A percentile compares a stretch with the other conserved stretches of the same genome.
Evolutionary conservation across 306 rosid genomes (phyloP).

Genomic region (Erythrophleum fordii): DNA sequence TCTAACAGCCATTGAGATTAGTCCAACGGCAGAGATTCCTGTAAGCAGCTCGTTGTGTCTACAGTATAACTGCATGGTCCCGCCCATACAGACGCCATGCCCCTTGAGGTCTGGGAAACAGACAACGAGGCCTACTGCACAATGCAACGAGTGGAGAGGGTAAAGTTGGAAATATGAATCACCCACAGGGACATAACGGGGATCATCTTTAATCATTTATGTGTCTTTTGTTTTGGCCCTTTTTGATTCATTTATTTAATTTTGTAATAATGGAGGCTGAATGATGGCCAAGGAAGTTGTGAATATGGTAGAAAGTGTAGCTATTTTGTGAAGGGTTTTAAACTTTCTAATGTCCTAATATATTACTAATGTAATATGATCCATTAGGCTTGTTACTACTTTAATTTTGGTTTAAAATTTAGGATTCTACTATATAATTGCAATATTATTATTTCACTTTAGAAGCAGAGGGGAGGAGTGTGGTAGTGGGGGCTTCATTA

Average conservation of each 20-base stretch:
- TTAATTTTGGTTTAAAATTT: neutral
- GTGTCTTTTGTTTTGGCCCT: neutral
- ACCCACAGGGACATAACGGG: constrained; percentile 33
- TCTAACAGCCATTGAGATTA: constrained; percentile 82
- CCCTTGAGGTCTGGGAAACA: constrained; percentile 77
- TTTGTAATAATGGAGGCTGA: neutral
- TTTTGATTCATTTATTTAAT: constrained; percentile 35
- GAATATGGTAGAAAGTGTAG: constrained; percentile 36
- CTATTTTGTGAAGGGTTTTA: neutral
- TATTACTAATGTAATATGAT: constrained; percentile 3
- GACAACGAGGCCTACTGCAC: constrained; percentile 70
- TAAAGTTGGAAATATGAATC: constrained; percentile 31
- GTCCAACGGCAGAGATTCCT: constrained; percentile 94
- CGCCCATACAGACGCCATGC: constrained; percentile 83
- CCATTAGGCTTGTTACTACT: neutral
- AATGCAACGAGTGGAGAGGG: constrained; percentile 78
- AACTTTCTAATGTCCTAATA: neutral
- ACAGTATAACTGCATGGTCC: constrained; percentile 98
- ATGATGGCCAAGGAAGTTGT: constrained; percentile 34
- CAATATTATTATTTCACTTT: neutral
- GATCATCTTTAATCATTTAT: neutral
- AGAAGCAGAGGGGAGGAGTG: neutral
- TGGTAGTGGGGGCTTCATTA: neutral
- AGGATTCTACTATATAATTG: neutral
- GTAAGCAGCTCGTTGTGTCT: constrained; percentile 77